Conservation (phyloP, 495 filamentous ascomycete species). For the Penicillium tannophilum region DNA sequence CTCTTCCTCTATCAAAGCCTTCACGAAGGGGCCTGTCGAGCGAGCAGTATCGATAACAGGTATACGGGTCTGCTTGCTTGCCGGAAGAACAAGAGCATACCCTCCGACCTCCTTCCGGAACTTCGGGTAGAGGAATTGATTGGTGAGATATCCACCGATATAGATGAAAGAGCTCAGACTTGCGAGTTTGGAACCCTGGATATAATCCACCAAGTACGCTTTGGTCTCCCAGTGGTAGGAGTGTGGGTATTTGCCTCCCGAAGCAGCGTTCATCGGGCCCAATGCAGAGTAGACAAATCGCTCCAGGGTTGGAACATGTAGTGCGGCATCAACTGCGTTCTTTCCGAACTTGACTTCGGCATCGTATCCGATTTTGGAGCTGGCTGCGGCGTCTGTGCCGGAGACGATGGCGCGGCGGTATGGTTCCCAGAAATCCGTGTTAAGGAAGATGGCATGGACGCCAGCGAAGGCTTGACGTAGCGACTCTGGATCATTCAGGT, state of each 20-base stretch:
- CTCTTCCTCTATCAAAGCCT: slow-evolving; percentile 44
- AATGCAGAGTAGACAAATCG: slow-evolving; percentile 48
- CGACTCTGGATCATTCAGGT: slow-evolving; percentile 45
- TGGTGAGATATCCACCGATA: slow-evolving; percentile 34
- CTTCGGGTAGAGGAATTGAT: slow-evolving; percentile 37
- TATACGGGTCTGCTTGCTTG: slow-evolving; percentile 26
- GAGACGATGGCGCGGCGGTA: slow-evolving; percentile 20
- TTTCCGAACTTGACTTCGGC: slow-evolving; percentile 49
- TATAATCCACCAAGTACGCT: slow-evolving; percentile 39
- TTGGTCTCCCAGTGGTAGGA: slow-evolving; percentile 45
- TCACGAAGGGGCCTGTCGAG: slow-evolving; percentile 44
- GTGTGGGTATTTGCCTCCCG: slow-evolving; percentile 38
- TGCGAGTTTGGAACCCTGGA: slow-evolving; percentile 29
- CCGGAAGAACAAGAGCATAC: slow-evolving; percentile 31
- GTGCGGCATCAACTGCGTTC: slow-evolving; percentile 52
- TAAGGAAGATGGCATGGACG: slow-evolving; percentile 52
- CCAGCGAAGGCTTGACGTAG: slow-evolving; percentile 49
- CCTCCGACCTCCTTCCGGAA: slow-evolving; percentile 22
- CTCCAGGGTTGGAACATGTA: slow-evolving; percentile 45
- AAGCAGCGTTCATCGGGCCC: slow-evolving; percentile 31
- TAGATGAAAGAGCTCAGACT: slow-evolving; percentile 36
- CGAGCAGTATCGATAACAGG: slow-evolving; percentile 41
- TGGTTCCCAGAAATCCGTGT: slow-evolving; percentile 54
- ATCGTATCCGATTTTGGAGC: slow-evolving; percentile 48
- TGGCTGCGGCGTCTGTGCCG: slow-evolving; percentile 20